These are phyloP conservation scores for Phylloporus rhodoxanthus DNA, from an alignment of 768 basidiomycete species.

Conservation along the genomic window DNA sequence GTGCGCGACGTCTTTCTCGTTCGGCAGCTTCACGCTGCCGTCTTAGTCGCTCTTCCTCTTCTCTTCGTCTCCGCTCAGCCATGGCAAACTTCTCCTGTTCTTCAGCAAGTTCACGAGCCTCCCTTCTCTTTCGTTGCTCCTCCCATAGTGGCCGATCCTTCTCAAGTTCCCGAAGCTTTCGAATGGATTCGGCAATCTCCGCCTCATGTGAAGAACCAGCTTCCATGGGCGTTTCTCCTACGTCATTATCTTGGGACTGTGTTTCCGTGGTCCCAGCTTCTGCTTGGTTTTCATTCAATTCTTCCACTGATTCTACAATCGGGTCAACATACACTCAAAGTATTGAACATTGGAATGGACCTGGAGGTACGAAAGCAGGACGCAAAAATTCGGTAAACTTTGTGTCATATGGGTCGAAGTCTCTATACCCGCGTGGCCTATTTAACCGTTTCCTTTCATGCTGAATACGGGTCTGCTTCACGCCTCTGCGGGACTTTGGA, in stretches of 20 bases:
- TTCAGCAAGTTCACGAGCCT: constrained; percentile 38
- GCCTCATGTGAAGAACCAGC: constrained; percentile 37
- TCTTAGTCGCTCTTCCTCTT: constrained; percentile 25
- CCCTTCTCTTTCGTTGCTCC: constrained; percentile 42
- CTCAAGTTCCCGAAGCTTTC: constrained; percentile 65
- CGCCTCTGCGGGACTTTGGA: constrained; percentile 36
- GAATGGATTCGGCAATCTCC: constrained; percentile 56
- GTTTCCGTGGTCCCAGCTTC: constrained; percentile 1
- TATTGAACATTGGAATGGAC: constrained; percentile 8
- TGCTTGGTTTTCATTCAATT: constrained; percentile 13
- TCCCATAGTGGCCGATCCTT: constrained; percentile 60
- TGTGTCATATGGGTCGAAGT: constrained; percentile 37
- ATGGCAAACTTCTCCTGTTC: constrained; percentile 36
- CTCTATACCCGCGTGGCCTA: constrained; percentile 35
- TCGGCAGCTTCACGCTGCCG: constrained; percentile 24
- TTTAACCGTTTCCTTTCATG: constrained; percentile 40
- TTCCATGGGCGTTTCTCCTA: constrained; percentile 12
- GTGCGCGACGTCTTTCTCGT: constrained; percentile 17
- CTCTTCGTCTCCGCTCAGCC: constrained; percentile 30
- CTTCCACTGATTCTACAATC: constrained; percentile 4
- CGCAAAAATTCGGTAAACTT: constrained; percentile 37
- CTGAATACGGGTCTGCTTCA: constrained; percentile 28
- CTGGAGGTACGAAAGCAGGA: constrained; percentile 14
- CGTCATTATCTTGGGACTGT: background rate
- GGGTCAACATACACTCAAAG: constrained; percentile 3